phyloP scores from a whole-genome alignment of 768 basidiomycete species.

The Boletus rubropictus region DNA sequence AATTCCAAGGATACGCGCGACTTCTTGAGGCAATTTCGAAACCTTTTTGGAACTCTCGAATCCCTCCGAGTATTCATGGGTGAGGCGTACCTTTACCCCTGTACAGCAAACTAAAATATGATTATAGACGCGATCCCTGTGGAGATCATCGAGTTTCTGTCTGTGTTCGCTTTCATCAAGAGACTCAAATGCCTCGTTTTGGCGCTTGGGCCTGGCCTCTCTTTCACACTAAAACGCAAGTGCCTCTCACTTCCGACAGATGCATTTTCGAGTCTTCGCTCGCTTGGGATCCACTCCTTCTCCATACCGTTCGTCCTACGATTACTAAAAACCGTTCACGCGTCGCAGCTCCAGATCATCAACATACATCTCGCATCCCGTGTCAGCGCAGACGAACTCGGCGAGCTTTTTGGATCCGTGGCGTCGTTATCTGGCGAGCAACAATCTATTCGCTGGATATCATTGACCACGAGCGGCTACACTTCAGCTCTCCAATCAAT shows the following conservation, averaged over 20 bases:
- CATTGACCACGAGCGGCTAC: slow-evolving; percentile 9
- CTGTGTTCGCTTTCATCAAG: no score
- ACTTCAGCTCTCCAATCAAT: slow-evolving; percentile 13
- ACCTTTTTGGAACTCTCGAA: slow-evolving; percentile 10
- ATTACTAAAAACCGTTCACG: slow-evolving; percentile 4
- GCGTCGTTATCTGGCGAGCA: slow-evolving; percentile 6
- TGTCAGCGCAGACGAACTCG: slow-evolving; percentile 5
- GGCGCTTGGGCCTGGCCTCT: slow-evolving; percentile 10
- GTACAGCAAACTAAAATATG: not conserved
- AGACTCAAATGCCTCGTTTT: slow-evolving; percentile 17
- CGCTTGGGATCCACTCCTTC: slow-evolving; percentile 14
- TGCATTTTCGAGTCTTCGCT: slow-evolving; percentile 6
- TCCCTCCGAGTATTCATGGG: slow-evolving; percentile 15
- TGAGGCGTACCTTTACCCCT: not conserved
- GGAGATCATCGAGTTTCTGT: slow-evolving; percentile 14
- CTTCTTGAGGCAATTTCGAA: slow-evolving; percentile 10
- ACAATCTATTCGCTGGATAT: slow-evolving; percentile 6
- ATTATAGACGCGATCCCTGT: slow-evolving; percentile 9
- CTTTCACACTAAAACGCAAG: slow-evolving; percentile 10
- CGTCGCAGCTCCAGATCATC: slow-evolving; percentile 11
- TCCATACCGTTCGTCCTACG: slow-evolving; percentile 5
- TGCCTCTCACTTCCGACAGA: slow-evolving; percentile 1
- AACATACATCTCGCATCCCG: slow-evolving; percentile 14
- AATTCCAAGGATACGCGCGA: slow-evolving; percentile 11
- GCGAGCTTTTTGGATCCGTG: slow-evolving; percentile 4